Conservation (phyloP, 1,139 yeast species). For the Magnusiomyces fungicola region DNA sequence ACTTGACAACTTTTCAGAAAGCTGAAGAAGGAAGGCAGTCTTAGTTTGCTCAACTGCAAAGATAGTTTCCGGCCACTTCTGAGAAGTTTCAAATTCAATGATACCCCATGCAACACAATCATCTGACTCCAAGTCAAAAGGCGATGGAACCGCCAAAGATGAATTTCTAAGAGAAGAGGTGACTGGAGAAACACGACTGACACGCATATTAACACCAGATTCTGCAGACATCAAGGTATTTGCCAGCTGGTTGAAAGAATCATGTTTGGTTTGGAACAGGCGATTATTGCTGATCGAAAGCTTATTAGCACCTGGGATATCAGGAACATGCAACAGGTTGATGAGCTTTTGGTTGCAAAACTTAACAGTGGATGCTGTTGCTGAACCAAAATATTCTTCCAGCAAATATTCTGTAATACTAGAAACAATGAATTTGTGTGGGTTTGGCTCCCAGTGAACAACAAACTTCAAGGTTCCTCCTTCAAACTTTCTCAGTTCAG, state of each 20-base stretch:
- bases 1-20: slow-evolving; percentile 48
- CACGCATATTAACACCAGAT: slow-evolving; percentile 51
- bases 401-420: slow-evolving; percentile 59
- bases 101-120: slow-evolving; percentile 76
- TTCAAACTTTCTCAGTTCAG: slow-evolving; percentile 76
- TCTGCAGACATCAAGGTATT: slow-evolving; percentile 47
- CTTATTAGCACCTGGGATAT: slow-evolving; percentile 36
- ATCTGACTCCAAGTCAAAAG: slow-evolving; percentile 64
- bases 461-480: slow-evolving; percentile 87
- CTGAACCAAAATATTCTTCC: slow-evolving; percentile 49
- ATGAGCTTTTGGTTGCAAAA: slow-evolving; percentile 18
- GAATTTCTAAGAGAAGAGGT: slow-evolving; percentile 69
- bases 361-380: slow-evolving; percentile 23
- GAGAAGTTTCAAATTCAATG: slow-evolving; percentile 80
- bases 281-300: slow-evolving; percentile 38
- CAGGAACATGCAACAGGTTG: slow-evolving; percentile 45
- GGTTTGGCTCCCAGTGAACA: slow-evolving; percentile 66
- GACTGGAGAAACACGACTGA: slow-evolving; percentile 61
- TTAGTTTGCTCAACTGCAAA: slow-evolving; percentile 81
- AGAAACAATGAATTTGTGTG: slow-evolving; percentile 55
- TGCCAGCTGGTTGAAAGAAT: slow-evolving; percentile 60
- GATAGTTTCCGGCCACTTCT: slow-evolving; percentile 94
- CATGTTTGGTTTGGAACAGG: slow-evolving; percentile 50
- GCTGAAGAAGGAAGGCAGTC: slow-evolving; percentile 75
- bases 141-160: slow-evolving; percentile 71